Percentiles rank a stretch among this genome's conserved stretches.
Conservation (phyloP, 371 early-diverging fungal genomes). For the Mucor saturninus region DNA sequence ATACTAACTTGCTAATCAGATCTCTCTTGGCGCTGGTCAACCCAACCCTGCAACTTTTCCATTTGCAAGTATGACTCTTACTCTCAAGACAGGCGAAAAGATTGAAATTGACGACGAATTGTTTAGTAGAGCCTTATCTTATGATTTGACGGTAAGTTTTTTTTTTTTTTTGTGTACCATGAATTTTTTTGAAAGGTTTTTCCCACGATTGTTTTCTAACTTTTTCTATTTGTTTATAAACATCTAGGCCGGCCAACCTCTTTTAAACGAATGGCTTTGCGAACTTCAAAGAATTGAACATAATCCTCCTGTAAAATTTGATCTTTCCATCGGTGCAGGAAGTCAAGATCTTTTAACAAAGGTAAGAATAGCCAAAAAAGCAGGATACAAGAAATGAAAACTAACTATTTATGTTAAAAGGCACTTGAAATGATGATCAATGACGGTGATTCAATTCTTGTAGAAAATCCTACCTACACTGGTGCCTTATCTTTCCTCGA, state of each 20-base stretch:
- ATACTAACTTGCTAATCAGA: constrained; percentile 33
- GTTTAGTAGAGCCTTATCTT: constrained; percentile 55
- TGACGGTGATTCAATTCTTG: constrained; percentile 67
- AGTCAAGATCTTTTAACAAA: constrained; percentile 80
- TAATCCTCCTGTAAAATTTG: constrained; percentile 61
- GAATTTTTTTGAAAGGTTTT: not conserved
- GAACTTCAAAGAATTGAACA: constrained; percentile 69
- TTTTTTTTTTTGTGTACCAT: not conserved
- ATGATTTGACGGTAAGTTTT: constrained; percentile 61
- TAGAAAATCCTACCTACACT: constrained; percentile 80
- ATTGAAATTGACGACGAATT: constrained; percentile 51
- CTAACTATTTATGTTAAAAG: constrained; percentile 17
- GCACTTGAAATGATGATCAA: constrained; percentile 75
- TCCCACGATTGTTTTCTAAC: constrained; percentile 7
- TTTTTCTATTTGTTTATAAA: not conserved
- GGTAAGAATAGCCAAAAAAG: constrained; percentile 17
- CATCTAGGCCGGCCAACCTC: constrained; percentile 61
- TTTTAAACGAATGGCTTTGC: constrained; percentile 65
- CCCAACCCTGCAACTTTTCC: constrained; percentile 81
- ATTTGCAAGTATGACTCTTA: constrained; percentile 63
- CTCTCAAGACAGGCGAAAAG: constrained; percentile 64
- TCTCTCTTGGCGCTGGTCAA: constrained; percentile 73
- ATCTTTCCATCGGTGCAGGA: constrained; percentile 74
- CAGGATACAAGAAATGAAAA: not conserved
- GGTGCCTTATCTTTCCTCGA: constrained; percentile 74